Evolutionary conservation across 306 rosid species (phyloP), one percentile per base, ranked within the genome.

Genomic region (Erythrophleum fordii): DNA sequence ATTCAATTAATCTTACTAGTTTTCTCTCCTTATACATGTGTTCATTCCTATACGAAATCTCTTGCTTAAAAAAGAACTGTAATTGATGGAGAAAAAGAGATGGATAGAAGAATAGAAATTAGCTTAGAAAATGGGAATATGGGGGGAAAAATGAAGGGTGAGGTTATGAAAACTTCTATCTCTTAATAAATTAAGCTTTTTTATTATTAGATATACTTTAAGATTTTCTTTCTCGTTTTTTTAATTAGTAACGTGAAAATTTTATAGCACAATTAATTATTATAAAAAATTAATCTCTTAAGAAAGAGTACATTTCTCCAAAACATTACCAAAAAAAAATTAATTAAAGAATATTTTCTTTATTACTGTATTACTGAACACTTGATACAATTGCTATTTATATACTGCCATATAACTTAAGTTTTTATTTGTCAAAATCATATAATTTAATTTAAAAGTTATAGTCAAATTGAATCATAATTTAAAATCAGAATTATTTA

Each of bases 51-150:
- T 42, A 5, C 51, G 20, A 22, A 23, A 16, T 13, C 49, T 44
- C 55, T 42, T 67, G 11, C 18, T 67, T 20, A 41, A 10, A 41
- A 52, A 78, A 35, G 56, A 69, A 29, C 18, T 28, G 25, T 34
- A 69, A 58, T 67, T 34, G 81, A 68, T 16, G 37, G n/a, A 29
- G 71, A 61, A 11, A 16, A 66, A 45, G 11, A 29, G 59, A 41
- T 26, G 14, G 26, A 56, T 37, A 44, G 72, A 31, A 75, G 7
- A 68, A 44, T 68, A 45, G 48, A 25, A 76, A 69, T 31, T 59
- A 59, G 44, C 75, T 81, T 64, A 45, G 25, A 81, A 74, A 49
- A 65, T 42, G 31, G 39, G 7, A 67, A 51, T n/a, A 11, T 2
- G 46, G 16, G 16, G 9, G 31, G 55, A 65, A 55, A 42, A 55